Conservation (phyloP, 345 rosid species). For the Adansonia digitata region DNA sequence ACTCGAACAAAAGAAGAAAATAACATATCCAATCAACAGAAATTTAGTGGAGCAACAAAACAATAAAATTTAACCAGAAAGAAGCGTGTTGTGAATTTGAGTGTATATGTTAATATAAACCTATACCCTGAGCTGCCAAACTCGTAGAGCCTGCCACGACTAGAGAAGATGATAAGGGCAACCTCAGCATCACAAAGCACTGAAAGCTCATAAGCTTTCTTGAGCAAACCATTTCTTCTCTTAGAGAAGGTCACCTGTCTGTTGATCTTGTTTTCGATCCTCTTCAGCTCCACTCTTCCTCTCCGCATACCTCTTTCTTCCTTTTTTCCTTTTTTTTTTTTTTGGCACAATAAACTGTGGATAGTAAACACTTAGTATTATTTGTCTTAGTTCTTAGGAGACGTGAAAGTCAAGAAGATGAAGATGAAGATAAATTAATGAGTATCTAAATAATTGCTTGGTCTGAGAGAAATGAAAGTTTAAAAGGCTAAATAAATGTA, state of each 20-base stretch:
- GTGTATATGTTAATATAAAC: neutral
- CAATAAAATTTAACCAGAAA: neutral
- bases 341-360: neutral
- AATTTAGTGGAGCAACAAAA: neutral
- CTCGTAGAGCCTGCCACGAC: constrained; percentile 79
- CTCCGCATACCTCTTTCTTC: constrained; percentile 52
- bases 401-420: too few relatives aligned
- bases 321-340: constrained; percentile 1
- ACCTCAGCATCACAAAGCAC: constrained; percentile 80
- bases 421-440: neutral
- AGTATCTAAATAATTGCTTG: neutral
- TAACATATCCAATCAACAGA: neutral
- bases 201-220: constrained; percentile 84
- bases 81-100: neutral
- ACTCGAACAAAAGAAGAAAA: neutral
- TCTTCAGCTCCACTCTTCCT: constrained; percentile 86
- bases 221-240: constrained; percentile 65
- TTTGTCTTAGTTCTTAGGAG: too few relatives aligned
- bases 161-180: constrained; percentile 81
- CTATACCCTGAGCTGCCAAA: constrained; percentile 64
- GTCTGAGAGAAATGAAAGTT: constrained; percentile 24
- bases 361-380: too few relatives aligned
- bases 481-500: too few relatives aligned
- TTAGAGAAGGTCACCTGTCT: constrained; percentile 84
- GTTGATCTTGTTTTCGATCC: constrained; percentile 85